Evolutionary conservation across 2,329 filamentous ascomycete genomes (phyloP).

Genomic region (Torrubiella hemipterigena): DNA sequence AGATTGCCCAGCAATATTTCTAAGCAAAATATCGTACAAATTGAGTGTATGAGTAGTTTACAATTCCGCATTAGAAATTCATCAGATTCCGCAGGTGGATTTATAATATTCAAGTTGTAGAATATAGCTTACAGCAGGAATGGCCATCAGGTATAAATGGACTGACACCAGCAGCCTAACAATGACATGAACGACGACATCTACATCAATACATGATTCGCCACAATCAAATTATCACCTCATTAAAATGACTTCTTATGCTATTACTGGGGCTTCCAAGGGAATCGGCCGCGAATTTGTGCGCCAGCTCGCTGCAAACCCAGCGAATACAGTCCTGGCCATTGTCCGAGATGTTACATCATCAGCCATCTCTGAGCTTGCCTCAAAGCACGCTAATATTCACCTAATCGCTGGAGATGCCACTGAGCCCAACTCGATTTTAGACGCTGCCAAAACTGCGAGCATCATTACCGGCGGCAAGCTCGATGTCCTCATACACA

Average conservation of each 20-base stretch:
- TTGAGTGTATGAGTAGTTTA: too few species aligned
- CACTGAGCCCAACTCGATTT: conserved; percentile 18
- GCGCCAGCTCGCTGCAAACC: conserved; percentile 15
- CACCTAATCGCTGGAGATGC: conserved; percentile 24
- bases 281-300: conserved; percentile 18
- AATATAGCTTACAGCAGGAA: too few species aligned
- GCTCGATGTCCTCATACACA: conserved; percentile 28
- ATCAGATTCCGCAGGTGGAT: too few species aligned
- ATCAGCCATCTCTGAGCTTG: conserved; percentile 12
- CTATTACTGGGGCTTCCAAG: conserved; percentile 20
- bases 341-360: conserved; percentile 22
- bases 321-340: conserved; percentile 23
- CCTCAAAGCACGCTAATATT: conserved; percentile 17
- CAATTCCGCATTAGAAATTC: too few species aligned
- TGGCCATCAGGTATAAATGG: too few species aligned
- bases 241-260: conserved; percentile 19
- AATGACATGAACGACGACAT: too few species aligned
- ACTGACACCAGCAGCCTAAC: too few species aligned
- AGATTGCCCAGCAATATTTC: too few species aligned
- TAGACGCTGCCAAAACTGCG: conserved; percentile 18
- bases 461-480: conserved; percentile 20
- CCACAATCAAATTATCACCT: too few species aligned
- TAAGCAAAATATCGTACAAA: too few species aligned
- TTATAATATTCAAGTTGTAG: too few species aligned
- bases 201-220: too few species aligned